Conservation (phyloP, 2,329 filamentous ascomycete species). For the Penicillium janthinellum region DNA sequence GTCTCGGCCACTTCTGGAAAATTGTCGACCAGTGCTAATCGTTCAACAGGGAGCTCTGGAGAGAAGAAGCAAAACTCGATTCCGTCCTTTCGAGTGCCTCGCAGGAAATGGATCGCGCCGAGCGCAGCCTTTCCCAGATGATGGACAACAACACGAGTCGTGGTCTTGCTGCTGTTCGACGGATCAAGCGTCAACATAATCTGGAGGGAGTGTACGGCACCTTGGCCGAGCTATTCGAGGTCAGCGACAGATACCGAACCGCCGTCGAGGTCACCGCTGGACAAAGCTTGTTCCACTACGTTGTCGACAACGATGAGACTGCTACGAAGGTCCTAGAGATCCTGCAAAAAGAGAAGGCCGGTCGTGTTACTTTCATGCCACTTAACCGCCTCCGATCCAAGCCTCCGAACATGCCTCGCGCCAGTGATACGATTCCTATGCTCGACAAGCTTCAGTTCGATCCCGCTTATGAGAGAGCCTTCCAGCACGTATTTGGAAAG, state of each 20-base stretch:
- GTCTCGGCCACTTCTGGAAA: conserved; percentile 14
- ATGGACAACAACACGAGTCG: conserved; percentile 89
- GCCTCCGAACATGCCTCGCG: conserved; percentile 75
- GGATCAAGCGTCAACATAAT: conserved; percentile 75
- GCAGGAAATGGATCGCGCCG: conserved; percentile 74
- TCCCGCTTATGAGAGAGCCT: conserved; percentile 74
- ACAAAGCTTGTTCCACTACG: conserved; percentile 89
- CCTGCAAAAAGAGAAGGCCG: conserved; percentile 76
- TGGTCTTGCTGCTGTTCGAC: conserved; percentile 82
- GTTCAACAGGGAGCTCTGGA: conserved; percentile 63
- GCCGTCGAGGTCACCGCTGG: conserved; percentile 93
- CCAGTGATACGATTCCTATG: conserved; percentile 83
- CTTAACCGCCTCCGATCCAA: conserved; percentile 76
- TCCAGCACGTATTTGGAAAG: conserved; percentile 93
- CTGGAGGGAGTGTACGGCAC: conserved; percentile 90
- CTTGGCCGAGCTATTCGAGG: conserved; percentile 86
- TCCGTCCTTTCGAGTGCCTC: conserved; percentile 74
- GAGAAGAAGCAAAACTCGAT: conserved; percentile 85
- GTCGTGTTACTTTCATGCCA: conserved; percentile 92
- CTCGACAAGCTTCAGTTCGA: conserved; percentile 84
- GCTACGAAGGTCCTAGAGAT: conserved; percentile 79
- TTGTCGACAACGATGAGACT: conserved; percentile 89
- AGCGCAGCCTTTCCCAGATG: conserved; percentile 74
- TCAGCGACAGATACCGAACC: conserved; percentile 79
- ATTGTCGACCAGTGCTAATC: conserved; percentile 10